These are phyloP conservation scores for Fusarium tupiense DNA, from an alignment of 2,329 filamentous ascomycete species.

Conservation along the genomic window DNA sequence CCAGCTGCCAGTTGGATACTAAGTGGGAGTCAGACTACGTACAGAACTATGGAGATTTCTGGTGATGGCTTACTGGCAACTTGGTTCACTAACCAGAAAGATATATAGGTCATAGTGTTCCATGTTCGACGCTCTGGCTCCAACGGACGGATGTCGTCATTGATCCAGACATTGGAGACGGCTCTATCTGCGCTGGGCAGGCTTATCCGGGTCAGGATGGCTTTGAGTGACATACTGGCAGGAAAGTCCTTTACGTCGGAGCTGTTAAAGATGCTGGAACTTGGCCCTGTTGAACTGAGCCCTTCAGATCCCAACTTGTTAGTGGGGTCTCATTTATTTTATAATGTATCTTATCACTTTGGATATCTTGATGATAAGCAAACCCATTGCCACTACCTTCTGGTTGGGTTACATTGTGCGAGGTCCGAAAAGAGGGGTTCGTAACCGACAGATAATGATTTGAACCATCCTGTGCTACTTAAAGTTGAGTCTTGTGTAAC, in stretches of 20 bases:
- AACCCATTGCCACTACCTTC: neutral
- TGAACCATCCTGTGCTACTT: neutral
- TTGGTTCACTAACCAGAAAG: neutral
- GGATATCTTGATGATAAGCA: neutral
- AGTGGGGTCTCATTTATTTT: neutral
- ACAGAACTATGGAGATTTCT: fast-evolving
- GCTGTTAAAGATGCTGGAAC: neutral
- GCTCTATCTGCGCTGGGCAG: neutral
- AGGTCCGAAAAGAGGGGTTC: neutral
- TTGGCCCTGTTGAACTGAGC: too few species aligned
- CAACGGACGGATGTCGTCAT: neutral
- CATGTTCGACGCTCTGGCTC: neutral
- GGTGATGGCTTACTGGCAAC: neutral
- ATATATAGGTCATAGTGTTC: neutral
- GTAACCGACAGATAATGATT: neutral
- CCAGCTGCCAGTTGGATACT: neutral
- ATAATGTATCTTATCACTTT: neutral
- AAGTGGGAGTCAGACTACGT: fast-evolving
- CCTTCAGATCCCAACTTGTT: fast-evolving
- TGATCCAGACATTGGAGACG: neutral
- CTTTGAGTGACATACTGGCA: neutral
- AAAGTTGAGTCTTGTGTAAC: neutral
- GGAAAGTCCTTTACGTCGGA: fast-evolving
- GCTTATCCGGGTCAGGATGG: neutral
- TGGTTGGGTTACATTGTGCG: neutral